Evolutionary conservation across 1,284 basidiomycete species (phyloP), one percentile per base, ranked within the genome.

Genomic region (Sanghuangporus weigelae): DNA sequence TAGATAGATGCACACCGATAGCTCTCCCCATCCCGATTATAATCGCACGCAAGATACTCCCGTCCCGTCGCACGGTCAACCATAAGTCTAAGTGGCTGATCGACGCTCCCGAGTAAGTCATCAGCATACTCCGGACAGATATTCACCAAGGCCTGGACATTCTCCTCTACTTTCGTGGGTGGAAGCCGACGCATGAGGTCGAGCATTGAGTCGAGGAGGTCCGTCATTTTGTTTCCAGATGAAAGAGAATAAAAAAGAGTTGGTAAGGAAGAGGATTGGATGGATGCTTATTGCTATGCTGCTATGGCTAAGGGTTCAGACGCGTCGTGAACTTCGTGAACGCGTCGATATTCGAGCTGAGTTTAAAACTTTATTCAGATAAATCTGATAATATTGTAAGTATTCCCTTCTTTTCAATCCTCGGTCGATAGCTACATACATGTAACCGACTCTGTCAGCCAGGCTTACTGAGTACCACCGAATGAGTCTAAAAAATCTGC

Each of bases 111-210:
- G 60, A 96, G 82, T 31, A 99, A 84, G 77, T 99, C 97, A 71
- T 99, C 97, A 14, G 95, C 93, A 71, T 95, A 91, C 71, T 97
- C 93, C n/a, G 96, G 96, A 67, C 87, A 92, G 71, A 97, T 90
- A 49, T 81, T 80, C 66, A 92, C 87, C 46, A 99, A 86, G 26
- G 87, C 81, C 57, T 86, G 81, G 67, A 99, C 87, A 77, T 98
- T 99, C 72, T 90, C 84, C 72, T 95, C 90, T 59, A 96, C 90
- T 31, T 87, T 81, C n/a, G 89, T 92, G 1, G 97, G 97, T 14
- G 97, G 96, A 11, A 99, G 83, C 11, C 97, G 92, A 61, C 97
- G 87, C 82, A 98, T 90, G 58, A 99, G 86, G 81, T 99, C 97
- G 54, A 99, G 89, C 83, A 95, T 93, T 59, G 92, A 89, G 69